Evolutionary conservation across 495 filamentous ascomycete genomes (phyloP).

Genomic region (Neurospora sp.): DNA sequence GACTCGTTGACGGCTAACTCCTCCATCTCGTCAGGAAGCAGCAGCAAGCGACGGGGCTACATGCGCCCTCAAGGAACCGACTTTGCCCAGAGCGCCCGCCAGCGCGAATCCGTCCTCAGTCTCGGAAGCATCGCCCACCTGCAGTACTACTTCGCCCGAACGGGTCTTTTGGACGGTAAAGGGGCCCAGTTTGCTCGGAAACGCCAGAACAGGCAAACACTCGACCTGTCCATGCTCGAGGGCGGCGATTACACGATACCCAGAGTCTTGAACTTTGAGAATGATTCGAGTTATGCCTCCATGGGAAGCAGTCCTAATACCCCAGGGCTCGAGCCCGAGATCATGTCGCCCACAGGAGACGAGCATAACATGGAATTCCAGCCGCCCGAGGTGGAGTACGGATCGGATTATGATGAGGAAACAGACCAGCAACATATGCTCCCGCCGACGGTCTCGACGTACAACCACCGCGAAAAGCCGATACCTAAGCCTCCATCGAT

Average conservation of each 20-base stretch:
- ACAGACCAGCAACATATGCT: constrained; percentile 59
- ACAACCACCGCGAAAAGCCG: constrained; percentile 76
- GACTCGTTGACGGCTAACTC: constrained; percentile 15
- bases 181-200: constrained; percentile 71
- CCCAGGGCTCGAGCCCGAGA: constrained; percentile 23
- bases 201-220: constrained; percentile 42
- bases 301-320: constrained; percentile 47
- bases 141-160: constrained; percentile 96
- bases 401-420: constrained; percentile 48
- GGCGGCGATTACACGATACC: constrained; percentile 28
- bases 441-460: constrained; percentile 92
- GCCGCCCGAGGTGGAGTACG: constrained; percentile 38
- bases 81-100: constrained; percentile 81
- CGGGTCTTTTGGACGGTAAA: constrained; percentile 86
- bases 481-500: constrained; percentile 81
- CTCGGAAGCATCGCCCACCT: constrained; percentile 93
- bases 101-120: constrained; percentile 88
- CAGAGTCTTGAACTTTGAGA: constrained; percentile 29
- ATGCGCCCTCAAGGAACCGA: constrained; percentile 82
- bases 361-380: constrained; percentile 37
- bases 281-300: constrained; percentile 45
- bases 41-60: constrained; percentile 67
- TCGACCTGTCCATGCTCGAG: constrained; percentile 39
- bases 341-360: constrained; percentile 48
- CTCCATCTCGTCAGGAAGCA: constrained; percentile 14